Base-by-base conservation (phyloP, 2,329 filamentous ascomycete species). In the Pseudogymnoascus destructans region DNA sequence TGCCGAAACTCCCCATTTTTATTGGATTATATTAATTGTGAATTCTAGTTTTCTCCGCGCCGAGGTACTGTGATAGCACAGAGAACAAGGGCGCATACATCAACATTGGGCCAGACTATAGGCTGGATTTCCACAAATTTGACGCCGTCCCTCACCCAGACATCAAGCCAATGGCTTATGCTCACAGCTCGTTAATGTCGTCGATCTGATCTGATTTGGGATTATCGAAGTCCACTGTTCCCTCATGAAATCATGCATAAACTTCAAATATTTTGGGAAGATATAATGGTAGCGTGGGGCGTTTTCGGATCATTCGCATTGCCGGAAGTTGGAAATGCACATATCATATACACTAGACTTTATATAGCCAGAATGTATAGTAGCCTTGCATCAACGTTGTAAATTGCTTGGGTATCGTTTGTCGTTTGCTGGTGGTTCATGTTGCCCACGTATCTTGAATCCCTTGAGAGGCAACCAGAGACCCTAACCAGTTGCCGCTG, bases 41-140 rank as follows among this genome's bases (percentile, higher is more conserved):
- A 60, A 60, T 32, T 54, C 25, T 59, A 84, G 93, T 98, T 65
- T 98, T 98, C 77, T 97, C 92, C 38, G 93, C 93, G 23, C 93
- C 93, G 36, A 95, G 85, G 72, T 98, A 98, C 72, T 98, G 93
- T 73, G 93, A 98, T 70, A 89, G 89, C 66, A 97, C 93, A 0
- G 92, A 95, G 75, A 98, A 98, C 75, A 93, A 91, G 75, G 93
- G 93, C 63, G 93, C 93, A 15, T 98, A 95, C 73, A 98, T 98
- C 80, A 97, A 98, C 73, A 86, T 98, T 63, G 87, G 88, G 30
- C 81, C 88, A 13, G 88, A 95, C 62, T 89, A 95, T 70, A 95
- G 96, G 77, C 84, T 97, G 66, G 77, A 89, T 35, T 98, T 88
- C 74, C 81, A 93, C 71, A 86, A 95, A 70, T 98, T 98, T 66